Evolutionary conservation across 2,329 filamentous ascomycete species (phyloP), one percentile per base, ranked within the genome.

Genomic region (Trichoderma cornu-damae): DNA sequence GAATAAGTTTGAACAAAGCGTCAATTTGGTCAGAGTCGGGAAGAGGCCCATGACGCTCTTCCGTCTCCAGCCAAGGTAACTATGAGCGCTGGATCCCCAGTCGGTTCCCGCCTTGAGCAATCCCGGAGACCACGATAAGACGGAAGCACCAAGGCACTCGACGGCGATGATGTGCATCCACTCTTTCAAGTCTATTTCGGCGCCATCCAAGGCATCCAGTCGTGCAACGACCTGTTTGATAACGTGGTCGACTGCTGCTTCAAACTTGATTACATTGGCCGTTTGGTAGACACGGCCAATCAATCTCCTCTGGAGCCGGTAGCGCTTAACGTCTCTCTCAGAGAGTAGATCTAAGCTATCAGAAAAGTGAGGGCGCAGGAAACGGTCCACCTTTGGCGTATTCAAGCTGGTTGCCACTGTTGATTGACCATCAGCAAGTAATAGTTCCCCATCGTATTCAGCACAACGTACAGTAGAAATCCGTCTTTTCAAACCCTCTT

Each of bases 111-210:
- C 67, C 7, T 69, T 69, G 8, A 81, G 65, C 61, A 79, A 74
- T 0, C 76, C 74, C 0, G 79, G 79, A 0, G 79, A 80, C 79
- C 79, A 81, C 0, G 77, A 77, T 1, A 82, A 66, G 0, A 81
- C 78, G 2, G 74, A 66, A 1, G 77, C 77, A 0, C 76, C 74
- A 2, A 82, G 73, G 20, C 75, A 79, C 60, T 82, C 79, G 28
- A 82, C 77, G 1, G 73, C 74, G 16, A 80, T 69, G 57, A 82
- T 80, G 65, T 82, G 79, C 78, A 81, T 81, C 79, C 79, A 82
- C 54, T 79, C 75, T 50, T 77, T 77, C 16, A 82, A 63, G 57
- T 81, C 77, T 3, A 81, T 63, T 26, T 74, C 69, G 1, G 65
- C 62, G 0, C 76, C 76, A 0, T 70, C 44, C 1, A 79, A 63